These are phyloP conservation scores for Chloromonas sp. DNA, from an alignment of 163 green algal genomes.

Conservation along the genomic window DNA sequence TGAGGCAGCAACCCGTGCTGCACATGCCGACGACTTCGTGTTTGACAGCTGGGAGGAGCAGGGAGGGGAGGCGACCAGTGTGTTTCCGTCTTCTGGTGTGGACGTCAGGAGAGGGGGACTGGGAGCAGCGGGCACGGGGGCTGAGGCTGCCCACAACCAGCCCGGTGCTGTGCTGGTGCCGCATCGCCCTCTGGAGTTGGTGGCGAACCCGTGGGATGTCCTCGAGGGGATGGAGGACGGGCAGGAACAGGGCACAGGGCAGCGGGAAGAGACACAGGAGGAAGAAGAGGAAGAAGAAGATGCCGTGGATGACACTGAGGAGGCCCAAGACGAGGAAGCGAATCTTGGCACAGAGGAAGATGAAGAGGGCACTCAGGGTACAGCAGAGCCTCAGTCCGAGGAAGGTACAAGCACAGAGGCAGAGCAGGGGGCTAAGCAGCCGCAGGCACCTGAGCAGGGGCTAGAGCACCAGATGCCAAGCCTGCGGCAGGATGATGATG, in stretches of 20 bases:
- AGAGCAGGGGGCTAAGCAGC: no score
- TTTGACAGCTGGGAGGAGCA: background rate
- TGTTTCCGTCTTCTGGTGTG: background rate
- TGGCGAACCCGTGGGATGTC: background rate
- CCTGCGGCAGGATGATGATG: no score
- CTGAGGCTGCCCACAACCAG: background rate
- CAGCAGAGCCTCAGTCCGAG: no score
- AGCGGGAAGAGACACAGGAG: background rate
- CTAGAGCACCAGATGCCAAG: no score
- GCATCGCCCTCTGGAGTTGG: background rate
- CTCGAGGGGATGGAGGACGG: slow-evolving; percentile 2
- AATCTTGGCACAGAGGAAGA: background rate
- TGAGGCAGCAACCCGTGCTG: background rate
- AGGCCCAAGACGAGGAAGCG: background rate
- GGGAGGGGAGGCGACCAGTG: background rate
- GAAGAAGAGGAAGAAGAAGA: background rate
- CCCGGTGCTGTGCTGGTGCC: background rate
- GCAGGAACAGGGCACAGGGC: background rate
- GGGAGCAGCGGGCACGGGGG: background rate
- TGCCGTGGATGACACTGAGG: background rate
- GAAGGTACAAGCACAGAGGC: no score
- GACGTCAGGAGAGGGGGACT: background rate
- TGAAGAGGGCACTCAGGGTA: background rate
- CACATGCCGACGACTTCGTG: background rate
- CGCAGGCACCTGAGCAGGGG: no score